phyloP scores from a whole-genome alignment of 2,329 filamentous ascomycete genomes.

The Pseudocercospora ulei region DNA sequence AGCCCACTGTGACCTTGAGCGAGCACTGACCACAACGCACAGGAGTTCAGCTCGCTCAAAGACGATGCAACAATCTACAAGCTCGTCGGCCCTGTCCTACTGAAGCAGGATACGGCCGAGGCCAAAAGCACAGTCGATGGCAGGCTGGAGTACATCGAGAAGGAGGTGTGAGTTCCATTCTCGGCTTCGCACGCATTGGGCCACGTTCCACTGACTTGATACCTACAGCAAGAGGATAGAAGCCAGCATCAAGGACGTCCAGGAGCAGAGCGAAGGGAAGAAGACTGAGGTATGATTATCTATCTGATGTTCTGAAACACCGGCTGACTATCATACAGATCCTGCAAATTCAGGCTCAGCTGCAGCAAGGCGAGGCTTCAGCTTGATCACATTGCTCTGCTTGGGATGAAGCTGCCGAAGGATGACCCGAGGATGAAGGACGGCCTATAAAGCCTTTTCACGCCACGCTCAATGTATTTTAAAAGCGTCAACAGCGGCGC shows the following conservation, averaged over 20 bases:
- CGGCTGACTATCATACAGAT: too few relatives aligned
- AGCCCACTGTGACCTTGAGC: too few relatives aligned
- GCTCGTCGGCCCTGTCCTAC: constrained; percentile 76
- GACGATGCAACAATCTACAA: constrained; percentile 91
- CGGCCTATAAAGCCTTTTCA: too few relatives aligned
- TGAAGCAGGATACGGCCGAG: constrained; percentile 90
- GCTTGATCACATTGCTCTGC: too few relatives aligned
- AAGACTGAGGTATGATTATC: constrained; percentile 57
- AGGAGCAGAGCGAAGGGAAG: constrained; percentile 55
- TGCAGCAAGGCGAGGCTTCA: too few relatives aligned
- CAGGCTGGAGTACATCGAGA: constrained; percentile 80
- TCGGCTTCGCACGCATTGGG: background rate
- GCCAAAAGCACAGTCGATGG: constrained; percentile 85
- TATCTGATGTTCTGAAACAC: too few relatives aligned
- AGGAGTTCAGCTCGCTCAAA: constrained; percentile 74
- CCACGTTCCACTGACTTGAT: background rate
- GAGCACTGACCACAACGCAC: too few relatives aligned
- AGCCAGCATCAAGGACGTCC: constrained; percentile 53
- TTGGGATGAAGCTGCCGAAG: too few relatives aligned
- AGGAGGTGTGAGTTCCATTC: constrained; percentile 64
- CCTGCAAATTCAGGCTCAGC: too few relatives aligned
- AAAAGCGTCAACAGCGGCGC: too few relatives aligned
- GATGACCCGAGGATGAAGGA: too few relatives aligned
- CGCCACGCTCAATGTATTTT: too few relatives aligned
- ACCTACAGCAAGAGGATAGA: constrained; percentile 54